Evolutionary conservation across 140 eudicot genomes (phyloP), one percentile per base, ranked within the genome.

Genomic region (Bidens hawaiensis): DNA sequence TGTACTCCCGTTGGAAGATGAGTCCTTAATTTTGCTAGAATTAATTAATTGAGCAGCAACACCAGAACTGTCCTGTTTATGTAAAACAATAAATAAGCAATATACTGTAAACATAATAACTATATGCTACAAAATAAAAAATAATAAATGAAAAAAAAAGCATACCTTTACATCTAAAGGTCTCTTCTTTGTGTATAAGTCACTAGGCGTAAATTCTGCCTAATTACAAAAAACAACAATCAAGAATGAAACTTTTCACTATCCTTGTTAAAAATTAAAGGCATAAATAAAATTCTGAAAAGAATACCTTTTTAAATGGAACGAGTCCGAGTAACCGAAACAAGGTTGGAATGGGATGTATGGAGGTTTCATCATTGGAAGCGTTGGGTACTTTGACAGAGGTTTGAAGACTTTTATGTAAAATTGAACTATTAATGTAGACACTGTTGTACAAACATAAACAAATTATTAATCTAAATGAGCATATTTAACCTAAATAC

Each of bases 201-300:
- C 91, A 54, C 61, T 79, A 62, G 99, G 99, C 38, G 94, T 85
- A 63, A 88, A 82, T 65, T 93, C 84, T 27, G 96, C 96, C 99
- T 91, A 74, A 25, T 49, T 13, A 48, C 10, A 57, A 22, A 0
- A 27, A 38, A 55, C 42, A 25, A 63, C 52, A 67, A 13, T 19
- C 74, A 27, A 24, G 58, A 54, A 69, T 51, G 38, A 72, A 13
- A 38, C 5, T 30, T 30, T 30, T 30, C 4, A 30, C 36, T 30
- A 5, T 30, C 36, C 7, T 30, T 30, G 7, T n/a, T n/a, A 30
- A 8, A 5, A 30, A 3, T 3, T 30, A 30, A 30, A 30, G 7
- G 7, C 6, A 30, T 30, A 30, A 30, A 3, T 30, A 5, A 67
- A 47, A 65, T 10, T 42, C 2, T 58, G 33, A 18, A 33, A 71